Percentiles rank a stretch among this genome's conserved stretches.
phyloP scores from a whole-genome alignment of 202 grass and related monocot genomes.

The Setaria italica region DNA sequence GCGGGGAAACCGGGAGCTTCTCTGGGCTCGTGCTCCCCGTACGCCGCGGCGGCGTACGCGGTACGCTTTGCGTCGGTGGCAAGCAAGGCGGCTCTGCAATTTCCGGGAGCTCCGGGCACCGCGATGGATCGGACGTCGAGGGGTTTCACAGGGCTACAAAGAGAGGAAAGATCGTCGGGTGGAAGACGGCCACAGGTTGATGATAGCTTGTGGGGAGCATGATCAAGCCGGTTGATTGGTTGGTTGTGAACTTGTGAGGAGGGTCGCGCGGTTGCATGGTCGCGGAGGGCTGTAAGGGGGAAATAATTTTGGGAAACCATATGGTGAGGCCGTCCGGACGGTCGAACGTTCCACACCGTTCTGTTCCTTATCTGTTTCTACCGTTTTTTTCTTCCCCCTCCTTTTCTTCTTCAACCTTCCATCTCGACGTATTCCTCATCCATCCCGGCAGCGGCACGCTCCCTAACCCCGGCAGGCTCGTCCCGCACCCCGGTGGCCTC shows the following conservation, averaged over 20 bases:
- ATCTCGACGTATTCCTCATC: no score
- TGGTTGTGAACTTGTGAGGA: neutral
- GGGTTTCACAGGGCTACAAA: neutral
- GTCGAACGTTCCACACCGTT: no score
- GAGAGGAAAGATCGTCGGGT: neutral
- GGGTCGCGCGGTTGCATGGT: neutral
- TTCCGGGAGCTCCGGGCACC: no score
- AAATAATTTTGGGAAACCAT: neutral
- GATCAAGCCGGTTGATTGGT: neutral
- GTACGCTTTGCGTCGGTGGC: slow-evolving; percentile 15
- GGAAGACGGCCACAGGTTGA: neutral
- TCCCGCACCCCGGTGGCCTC: no score
- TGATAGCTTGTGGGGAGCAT: neutral
- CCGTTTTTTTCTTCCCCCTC: no score
- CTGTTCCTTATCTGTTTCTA: no score
- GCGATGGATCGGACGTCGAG: neutral
- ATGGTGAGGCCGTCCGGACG: no score
- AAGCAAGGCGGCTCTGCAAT: neutral
- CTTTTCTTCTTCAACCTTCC: no score
- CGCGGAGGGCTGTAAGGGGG: neutral
- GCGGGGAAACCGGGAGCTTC: slow-evolving; percentile 1
- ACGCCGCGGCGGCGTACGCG: neutral
- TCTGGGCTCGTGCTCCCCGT: neutral
- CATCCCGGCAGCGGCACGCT: no score
- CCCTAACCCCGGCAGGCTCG: no score